Base-by-base conservation (phyloP, 2,329 filamentous ascomycete genomes). In the Aspergillaceae sp. region DNA sequence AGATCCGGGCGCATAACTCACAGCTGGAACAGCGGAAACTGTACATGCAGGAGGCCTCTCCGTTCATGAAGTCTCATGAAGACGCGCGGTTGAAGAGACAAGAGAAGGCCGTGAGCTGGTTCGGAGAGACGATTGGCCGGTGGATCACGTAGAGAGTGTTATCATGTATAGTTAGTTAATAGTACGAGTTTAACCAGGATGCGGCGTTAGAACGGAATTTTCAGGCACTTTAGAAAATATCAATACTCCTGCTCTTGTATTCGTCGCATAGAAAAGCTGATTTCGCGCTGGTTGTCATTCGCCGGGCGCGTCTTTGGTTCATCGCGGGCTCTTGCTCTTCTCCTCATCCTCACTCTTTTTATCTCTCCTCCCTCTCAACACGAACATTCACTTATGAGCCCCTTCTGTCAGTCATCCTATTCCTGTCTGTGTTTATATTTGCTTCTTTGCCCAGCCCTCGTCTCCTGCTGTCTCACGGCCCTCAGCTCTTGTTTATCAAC, bases 41-140 rank as follows among this genome's bases (percentile, higher is more conserved):
- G 28, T 70, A 68, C 50, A 54, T 56, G 33, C 51, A 68, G 43
- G 63, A 66, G 51, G 65, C 66, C 9, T 55, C 51, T 27, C 59
- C 62, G 4, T 63, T 65, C 48, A 57, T 70, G 46, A 63, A 67
- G 47, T 51, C 56, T 4, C 66, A 70, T 11, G 60, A 66, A 5
- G 58, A 65, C 29, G 61, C 63, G n/a, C 60, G 62, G 27, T 49
- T 51, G 8, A 67, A 68, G 50, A 58, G 68, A 45, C 60, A 62
- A 43, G 64, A 69, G 45, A 68, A 62, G 50, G 62, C 64, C 33
- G 58, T 60, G 28, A 62, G 61, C 40, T 70, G 66, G 66, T 70
- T 71, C 60, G 68, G 68, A 38, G 66, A 70, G 54, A 69, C 66
- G 1, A 56, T 71, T 50, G 68, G 65, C 8, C 68, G 62, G 46